Base-by-base conservation (phyloP, 495 filamentous ascomycete genomes). In the Trichocladium uniseriatum region DNA sequence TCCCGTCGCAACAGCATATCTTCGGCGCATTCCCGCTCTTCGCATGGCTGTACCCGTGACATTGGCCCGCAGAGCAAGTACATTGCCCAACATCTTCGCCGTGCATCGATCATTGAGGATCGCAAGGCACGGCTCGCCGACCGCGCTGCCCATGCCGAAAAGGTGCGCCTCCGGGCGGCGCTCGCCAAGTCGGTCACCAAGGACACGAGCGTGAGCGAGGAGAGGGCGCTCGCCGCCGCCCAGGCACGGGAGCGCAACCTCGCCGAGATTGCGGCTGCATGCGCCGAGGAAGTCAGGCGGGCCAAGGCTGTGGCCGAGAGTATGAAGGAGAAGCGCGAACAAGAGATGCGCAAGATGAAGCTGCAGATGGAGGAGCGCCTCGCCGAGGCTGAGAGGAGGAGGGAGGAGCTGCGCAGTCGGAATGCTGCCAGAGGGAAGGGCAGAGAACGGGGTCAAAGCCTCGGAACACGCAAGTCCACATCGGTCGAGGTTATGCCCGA, bases 231-330 rank as follows among this genome's bases (percentile, higher is more conserved):
- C 50, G 89, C 90, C n/a, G 92, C 94, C 5, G 84, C 94, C 41
- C 80, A 94, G 52, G 84, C 90, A 16, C 80, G 94, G 35, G 88
- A 97, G 72, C 86, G 86, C 57, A 86, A 95, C 37, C 66, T 98
- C 19, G 92, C 89, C 0, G 89, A 95, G 64, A 94, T 97, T 22
- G 86, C 90, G 10, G 92, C 91, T 32, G 82, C 82, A 58, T 97
- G 94, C 63, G 91, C 94, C 44, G 91, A 90, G 61, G 92, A 98
- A 67, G 92, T 98, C 40, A 85, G 85, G 56, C 77, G 90, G 39
- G 92, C 94, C 43, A 98, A 98, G 74, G 84, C 85, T 40, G 78
- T 95, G 39, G 92, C 92, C 2, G 87, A 94, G 69, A 91, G 83
- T 49, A 90, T 87, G 69, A 87, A 90, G 61, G 89, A 91, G 69